Evolutionary conservation across 805 yeast species (phyloP).

Genomic region (Candida loeiensis): DNA sequence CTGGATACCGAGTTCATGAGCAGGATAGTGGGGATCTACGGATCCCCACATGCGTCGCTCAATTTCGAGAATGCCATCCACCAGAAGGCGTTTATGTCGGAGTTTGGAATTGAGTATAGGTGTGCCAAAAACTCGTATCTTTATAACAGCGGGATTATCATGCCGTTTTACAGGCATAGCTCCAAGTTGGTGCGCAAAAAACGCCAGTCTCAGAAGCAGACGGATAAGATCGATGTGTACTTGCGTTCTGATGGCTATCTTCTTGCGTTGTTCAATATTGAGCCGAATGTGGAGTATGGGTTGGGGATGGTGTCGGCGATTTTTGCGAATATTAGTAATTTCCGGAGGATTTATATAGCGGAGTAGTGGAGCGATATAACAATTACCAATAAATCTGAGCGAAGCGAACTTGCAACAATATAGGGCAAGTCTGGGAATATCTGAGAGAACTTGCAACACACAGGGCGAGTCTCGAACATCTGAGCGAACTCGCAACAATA

Average conservation of each 20-base stretch:
- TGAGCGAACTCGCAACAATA: no score
- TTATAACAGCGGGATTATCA: constrained; percentile 47
- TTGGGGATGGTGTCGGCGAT: constrained; percentile 42
- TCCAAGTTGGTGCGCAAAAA: constrained; percentile 42
- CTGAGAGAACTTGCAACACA: no score
- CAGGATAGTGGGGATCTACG: constrained; percentile 46
- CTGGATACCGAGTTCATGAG: constrained; percentile 35
- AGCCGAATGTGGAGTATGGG: constrained; percentile 18
- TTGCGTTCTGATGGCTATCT: constrained; percentile 52
- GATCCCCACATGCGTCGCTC: constrained; percentile 17
- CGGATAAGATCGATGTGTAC: constrained; percentile 34
- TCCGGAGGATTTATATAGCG: constrained; percentile 45
- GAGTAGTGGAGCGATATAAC: neutral
- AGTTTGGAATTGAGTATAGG: constrained; percentile 47
- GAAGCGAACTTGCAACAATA: no score
- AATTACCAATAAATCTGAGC: no score
- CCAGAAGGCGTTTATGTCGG: constrained; percentile 45
- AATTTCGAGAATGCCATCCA: constrained; percentile 39
- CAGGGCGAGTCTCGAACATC: no score
- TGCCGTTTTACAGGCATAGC: constrained; percentile 48
- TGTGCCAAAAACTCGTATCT: constrained; percentile 25
- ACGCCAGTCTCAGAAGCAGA: constrained; percentile 1
- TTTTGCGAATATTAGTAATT: constrained; percentile 43
- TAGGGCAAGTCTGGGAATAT: no score
- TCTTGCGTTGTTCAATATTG: constrained; percentile 43